Percentiles rank a stretch among this genome's conserved stretches.
Evolutionary conservation across 2,329 filamentous ascomycete genomes (phyloP).

Genomic region (Diplocarpon mali): DNA sequence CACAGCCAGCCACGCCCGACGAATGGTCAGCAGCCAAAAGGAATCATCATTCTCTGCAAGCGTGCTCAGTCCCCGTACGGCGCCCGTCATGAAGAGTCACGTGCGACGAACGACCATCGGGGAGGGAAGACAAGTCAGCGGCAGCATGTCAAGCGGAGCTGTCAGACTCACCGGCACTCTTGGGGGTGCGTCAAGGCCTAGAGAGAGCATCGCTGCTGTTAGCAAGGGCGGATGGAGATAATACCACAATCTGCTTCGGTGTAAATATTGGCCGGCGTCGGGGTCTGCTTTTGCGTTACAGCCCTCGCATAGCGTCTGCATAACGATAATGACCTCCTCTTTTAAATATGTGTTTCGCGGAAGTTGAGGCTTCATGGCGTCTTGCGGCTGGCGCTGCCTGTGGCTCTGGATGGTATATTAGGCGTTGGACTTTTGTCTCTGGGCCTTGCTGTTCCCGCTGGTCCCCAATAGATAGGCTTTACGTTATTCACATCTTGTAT

Average conservation of each 20-base stretch:
- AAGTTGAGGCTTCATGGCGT: background rate
- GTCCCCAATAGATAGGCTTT: background rate
- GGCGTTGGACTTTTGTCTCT: background rate
- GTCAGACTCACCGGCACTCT: constrained; percentile 19
- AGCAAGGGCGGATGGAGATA: constrained; percentile 26
- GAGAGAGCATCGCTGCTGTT: constrained; percentile 23
- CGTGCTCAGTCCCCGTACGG: constrained; percentile 49
- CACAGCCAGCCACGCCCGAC: constrained; percentile 52
- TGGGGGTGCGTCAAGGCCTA: constrained; percentile 17
- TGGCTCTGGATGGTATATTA: background rate
- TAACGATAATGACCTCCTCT: constrained; percentile 18
- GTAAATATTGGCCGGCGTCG: too few relatives aligned
- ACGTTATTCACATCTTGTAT: too few relatives aligned
- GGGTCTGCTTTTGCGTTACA: too few relatives aligned
- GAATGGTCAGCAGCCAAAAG: constrained; percentile 54
- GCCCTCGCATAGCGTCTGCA: background rate
- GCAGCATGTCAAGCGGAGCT: constrained; percentile 12
- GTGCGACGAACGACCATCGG: constrained; percentile 25
- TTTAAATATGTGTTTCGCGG: background rate
- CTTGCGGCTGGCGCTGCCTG: background rate
- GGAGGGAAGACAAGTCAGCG: constrained; percentile 21
- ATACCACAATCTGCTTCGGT: too few relatives aligned
- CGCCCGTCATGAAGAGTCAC: constrained; percentile 44
- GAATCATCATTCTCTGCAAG: constrained; percentile 42
- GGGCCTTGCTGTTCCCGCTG: background rate